Evolutionary conservation across 352 stramenopile species (phyloP).

Genomic region (Phytopythium aichiense): DNA sequence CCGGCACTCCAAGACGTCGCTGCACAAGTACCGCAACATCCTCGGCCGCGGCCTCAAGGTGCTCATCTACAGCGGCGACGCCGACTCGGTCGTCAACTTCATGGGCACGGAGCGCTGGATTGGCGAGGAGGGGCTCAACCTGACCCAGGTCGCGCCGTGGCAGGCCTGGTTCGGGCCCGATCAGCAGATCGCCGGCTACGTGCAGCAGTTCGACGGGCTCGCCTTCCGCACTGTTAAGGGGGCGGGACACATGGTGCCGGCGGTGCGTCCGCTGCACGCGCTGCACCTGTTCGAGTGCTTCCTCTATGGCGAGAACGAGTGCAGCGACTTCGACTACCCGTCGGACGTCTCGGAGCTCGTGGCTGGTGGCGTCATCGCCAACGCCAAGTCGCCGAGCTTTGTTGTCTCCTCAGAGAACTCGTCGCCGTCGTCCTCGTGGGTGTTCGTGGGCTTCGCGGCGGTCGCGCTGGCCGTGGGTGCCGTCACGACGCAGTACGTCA

Average conservation of each 20-base stretch:
- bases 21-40: slow-evolving; percentile 71
- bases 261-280: slow-evolving; percentile 64
- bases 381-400: slow-evolving; percentile 19
- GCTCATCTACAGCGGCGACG: slow-evolving; percentile 76
- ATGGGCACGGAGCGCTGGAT: slow-evolving; percentile 88
- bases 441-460: not conserved
- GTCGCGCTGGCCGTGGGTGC: not conserved
- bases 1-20: slow-evolving; percentile 19
- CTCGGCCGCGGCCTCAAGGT: slow-evolving; percentile 39
- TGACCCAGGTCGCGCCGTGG: slow-evolving; percentile 61
- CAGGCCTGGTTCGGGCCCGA: slow-evolving; percentile 69
- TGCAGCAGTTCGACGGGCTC: slow-evolving; percentile 82
- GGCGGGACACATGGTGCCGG: slow-evolving; percentile 88
- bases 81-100: slow-evolving; percentile 81
- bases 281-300: slow-evolving; percentile 85
- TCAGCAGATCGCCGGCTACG: slow-evolving; percentile 83
- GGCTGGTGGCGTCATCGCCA: slow-evolving; percentile 24
- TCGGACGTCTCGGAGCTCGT: slow-evolving; percentile 44
- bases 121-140: slow-evolving; percentile 61
- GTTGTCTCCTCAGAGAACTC: slow-evolving; percentile 14
- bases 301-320: slow-evolving; percentile 55
- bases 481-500: not conserved
- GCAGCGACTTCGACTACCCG: slow-evolving; percentile 55
- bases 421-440: not conserved
- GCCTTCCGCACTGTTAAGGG: slow-evolving; percentile 92